Percentiles rank a stretch among this genome's conserved stretches.
phyloP scores from a whole-genome alignment of 345 rosid species.

The Citrus trifoliata region DNA sequence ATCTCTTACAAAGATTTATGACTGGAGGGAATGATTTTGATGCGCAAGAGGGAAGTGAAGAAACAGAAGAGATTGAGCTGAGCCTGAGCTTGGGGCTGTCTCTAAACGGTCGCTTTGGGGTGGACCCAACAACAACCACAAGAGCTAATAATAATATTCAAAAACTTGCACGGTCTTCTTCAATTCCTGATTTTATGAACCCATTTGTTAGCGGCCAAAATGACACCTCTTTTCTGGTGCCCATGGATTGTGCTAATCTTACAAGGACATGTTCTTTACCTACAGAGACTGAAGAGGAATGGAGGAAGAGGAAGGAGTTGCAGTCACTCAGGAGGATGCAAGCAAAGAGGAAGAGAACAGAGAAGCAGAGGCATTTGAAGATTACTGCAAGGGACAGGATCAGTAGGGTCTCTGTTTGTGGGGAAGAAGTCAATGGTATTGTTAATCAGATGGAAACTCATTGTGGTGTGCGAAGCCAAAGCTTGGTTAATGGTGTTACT shows the following conservation, averaged over 20 bases:
- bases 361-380: slow-evolving; percentile 58
- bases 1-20: slow-evolving; percentile 43
- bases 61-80: slow-evolving; percentile 56
- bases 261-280: slow-evolving; percentile 68
- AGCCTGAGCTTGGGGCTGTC: slow-evolving; percentile 75
- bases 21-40: slow-evolving; percentile 21
- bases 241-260: slow-evolving; percentile 24
- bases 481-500: slow-evolving; percentile 12
- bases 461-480: slow-evolving; percentile 5
- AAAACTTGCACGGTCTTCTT: slow-evolving; percentile 48
- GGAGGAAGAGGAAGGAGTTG: slow-evolving; percentile 74
- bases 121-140: slow-evolving; percentile 38
- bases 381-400: slow-evolving; percentile 19
- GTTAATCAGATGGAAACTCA: not conserved
- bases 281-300: slow-evolving; percentile 54
- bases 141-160: slow-evolving; percentile 23
- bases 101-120: slow-evolving; percentile 77
- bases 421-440: slow-evolving; percentile 24
- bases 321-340: slow-evolving; percentile 65
- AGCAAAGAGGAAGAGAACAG: slow-evolving; percentile 75
- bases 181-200: slow-evolving; percentile 54
- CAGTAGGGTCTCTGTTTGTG: slow-evolving; percentile 8
- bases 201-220: slow-evolving; percentile 16
- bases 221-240: slow-evolving; percentile 17
- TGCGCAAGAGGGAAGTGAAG: slow-evolving; percentile 10